phyloP scores from a whole-genome alignment of 768 basidiomycete genomes.

The Leccinum uliginosum region DNA sequence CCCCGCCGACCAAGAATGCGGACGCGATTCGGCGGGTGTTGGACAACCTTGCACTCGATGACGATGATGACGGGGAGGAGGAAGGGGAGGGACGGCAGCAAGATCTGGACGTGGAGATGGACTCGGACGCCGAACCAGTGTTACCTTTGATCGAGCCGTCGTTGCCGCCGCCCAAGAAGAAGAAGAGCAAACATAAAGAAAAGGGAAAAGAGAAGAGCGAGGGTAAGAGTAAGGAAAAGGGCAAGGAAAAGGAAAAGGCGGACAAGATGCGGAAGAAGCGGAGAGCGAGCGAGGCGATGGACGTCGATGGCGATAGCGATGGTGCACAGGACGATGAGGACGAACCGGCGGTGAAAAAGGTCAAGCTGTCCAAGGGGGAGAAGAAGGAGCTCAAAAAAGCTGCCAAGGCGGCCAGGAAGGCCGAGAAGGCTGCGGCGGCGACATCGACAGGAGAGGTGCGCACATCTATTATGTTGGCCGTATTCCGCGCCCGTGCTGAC shows the following conservation, averaged over 20 bases:
- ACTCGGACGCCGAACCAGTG: slow-evolving; percentile 34
- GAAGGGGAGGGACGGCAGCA: slow-evolving; percentile 34
- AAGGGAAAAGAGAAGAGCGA: slow-evolving; percentile 8
- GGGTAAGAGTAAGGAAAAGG: neutral
- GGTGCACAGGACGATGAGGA: slow-evolving; percentile 26
- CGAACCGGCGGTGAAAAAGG: slow-evolving; percentile 60
- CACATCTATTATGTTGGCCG: neutral
- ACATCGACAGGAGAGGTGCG: slow-evolving; percentile 33
- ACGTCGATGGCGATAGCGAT: slow-evolving; percentile 52
- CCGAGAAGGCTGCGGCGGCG: slow-evolving; percentile 30
- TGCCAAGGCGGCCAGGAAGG: slow-evolving; percentile 60
- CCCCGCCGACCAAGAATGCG: slow-evolving; percentile 83
- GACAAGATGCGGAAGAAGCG: slow-evolving; percentile 47
- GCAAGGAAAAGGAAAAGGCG: neutral
- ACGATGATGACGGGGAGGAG: slow-evolving; percentile 52
- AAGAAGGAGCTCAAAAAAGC: slow-evolving; percentile 82
- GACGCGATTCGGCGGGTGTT: slow-evolving; percentile 90
- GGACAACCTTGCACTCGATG: slow-evolving; percentile 69
- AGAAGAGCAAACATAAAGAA: slow-evolving; percentile 34
- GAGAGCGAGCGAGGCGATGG: slow-evolving; percentile 63
- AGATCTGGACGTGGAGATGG: slow-evolving; percentile 41
- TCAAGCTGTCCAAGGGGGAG: slow-evolving; percentile 78
- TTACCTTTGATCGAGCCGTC: slow-evolving; percentile 58
- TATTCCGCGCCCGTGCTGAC: slow-evolving; percentile 3
- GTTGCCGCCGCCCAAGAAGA: slow-evolving; percentile 60